Evolutionary conservation across 495 filamentous ascomycete species (phyloP).

Genomic region (Clavariopsis aquatica): DNA sequence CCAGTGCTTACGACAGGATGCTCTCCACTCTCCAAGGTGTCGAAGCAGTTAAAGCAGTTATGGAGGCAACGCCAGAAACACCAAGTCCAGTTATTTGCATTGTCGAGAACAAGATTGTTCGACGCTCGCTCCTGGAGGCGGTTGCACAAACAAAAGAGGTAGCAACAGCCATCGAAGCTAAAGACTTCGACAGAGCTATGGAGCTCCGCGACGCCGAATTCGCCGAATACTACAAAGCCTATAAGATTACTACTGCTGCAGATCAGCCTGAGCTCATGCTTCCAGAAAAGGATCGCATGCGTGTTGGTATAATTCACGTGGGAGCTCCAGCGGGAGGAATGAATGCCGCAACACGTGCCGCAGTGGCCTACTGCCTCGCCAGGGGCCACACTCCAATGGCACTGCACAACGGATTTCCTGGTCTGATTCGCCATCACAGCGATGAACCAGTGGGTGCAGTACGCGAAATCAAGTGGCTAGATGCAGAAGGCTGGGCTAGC

Average conservation of each 20-base stretch:
- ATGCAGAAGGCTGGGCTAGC: slow-evolving; percentile 91
- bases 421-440: slow-evolving; percentile 84
- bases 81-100: slow-evolving; percentile 94
- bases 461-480: slow-evolving; percentile 83
- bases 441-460: slow-evolving; percentile 82
- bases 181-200: slow-evolving; percentile 86
- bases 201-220: slow-evolving; percentile 87
- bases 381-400: slow-evolving; percentile 89
- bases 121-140: slow-evolving; percentile 84
- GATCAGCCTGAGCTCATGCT: slow-evolving; percentile 64
- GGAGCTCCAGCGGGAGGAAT: slow-evolving; percentile 98
- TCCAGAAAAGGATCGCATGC: slow-evolving; percentile 80
- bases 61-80: slow-evolving; percentile 84
- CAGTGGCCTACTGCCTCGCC: slow-evolving; percentile 92
- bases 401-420: slow-evolving; percentile 96
- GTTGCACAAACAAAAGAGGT: slow-evolving; percentile 83
- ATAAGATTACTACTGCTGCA: slow-evolving; percentile 79
- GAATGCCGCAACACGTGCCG: slow-evolving; percentile 94
- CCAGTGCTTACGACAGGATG: slow-evolving; percentile 93
- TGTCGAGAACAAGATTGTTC: slow-evolving; percentile 95
- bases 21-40: slow-evolving; percentile 92
- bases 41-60: slow-evolving; percentile 93
- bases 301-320: slow-evolving; percentile 92
- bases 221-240: slow-evolving; percentile 85
- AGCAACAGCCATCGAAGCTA: slow-evolving; percentile 72